Conservation (phyloP, 257 asterid species). For the Oldenlandia corymbosa region DNA sequence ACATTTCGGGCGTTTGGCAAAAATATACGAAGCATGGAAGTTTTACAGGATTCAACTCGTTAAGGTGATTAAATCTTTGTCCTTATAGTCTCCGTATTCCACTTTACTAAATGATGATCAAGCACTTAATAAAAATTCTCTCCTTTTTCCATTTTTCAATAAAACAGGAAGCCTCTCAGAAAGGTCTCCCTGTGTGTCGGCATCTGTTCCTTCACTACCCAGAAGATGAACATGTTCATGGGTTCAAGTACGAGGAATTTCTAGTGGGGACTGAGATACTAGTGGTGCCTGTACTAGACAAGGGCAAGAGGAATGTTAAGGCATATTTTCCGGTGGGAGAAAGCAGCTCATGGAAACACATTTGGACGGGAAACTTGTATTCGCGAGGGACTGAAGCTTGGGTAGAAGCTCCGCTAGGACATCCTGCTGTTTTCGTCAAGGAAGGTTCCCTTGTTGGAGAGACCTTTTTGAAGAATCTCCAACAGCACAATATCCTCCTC, state of each 20-base stretch:
- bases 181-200: slow-evolving; percentile 88
- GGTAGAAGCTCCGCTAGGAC: slow-evolving; percentile 71
- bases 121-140: not conserved
- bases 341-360: slow-evolving; percentile 63
- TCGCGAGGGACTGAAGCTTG: slow-evolving; percentile 48
- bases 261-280: slow-evolving; percentile 86
- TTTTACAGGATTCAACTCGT: slow-evolving; percentile 83
- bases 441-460: slow-evolving; percentile 73
- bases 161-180: slow-evolving; percentile 72
- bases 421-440: slow-evolving; percentile 82
- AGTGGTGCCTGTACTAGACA: slow-evolving; percentile 86
- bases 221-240: slow-evolving; percentile 55
- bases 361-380: slow-evolving; percentile 71
- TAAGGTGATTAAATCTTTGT: slow-evolving; percentile 59
- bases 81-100: too few relatives aligned
- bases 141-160: not conserved
- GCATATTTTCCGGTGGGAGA: slow-evolving; percentile 78
- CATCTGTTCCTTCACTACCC: slow-evolving; percentile 93
- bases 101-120: too few relatives aligned
- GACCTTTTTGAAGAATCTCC: slow-evolving; percentile 51
- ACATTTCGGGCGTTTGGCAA: slow-evolving; percentile 77
- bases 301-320: slow-evolving; percentile 55
- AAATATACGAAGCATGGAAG: slow-evolving; percentile 86
- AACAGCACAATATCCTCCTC: slow-evolving; percentile 37
- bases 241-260: slow-evolving; percentile 68